A percentile compares a stretch with the other conserved stretches of the same genome.
Evolutionary conservation across 345 rosid species (phyloP).

Genomic region (Geranium brycei): DNA sequence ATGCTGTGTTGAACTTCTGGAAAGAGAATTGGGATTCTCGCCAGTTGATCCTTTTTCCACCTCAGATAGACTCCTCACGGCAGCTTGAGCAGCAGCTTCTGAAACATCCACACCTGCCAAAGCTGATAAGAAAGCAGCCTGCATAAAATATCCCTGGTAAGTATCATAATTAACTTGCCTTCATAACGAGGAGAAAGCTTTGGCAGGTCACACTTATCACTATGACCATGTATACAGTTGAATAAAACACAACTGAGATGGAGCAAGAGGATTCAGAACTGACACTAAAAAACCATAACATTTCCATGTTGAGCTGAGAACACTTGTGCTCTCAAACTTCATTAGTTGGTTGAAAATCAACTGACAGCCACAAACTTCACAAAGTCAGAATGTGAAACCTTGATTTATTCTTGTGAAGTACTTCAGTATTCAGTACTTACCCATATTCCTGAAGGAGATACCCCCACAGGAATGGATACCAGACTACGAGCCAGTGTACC

Average conservation of each 20-base stretch:
- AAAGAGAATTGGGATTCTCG: conserved; percentile 15
- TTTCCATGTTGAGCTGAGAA: neutral
- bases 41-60: conserved; percentile 27
- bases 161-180: neutral
- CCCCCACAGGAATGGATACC: neutral
- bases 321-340: neutral
- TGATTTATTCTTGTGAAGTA: neutral
- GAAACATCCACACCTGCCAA: conserved; percentile 68
- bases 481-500: neutral
- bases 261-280: neutral
- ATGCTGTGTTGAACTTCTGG: conserved; percentile 19
- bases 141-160: conserved; percentile 10
- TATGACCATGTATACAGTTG: neutral
- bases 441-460: neutral
- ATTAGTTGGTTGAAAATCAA: neutral
- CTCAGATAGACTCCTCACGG: conserved; percentile 40
- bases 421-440: neutral
- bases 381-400: neutral
- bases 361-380: neutral
- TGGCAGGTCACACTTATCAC: neutral
- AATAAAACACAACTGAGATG: neutral
- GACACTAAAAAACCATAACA: neutral
- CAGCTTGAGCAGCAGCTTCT: conserved; percentile 77
- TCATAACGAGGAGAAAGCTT: neutral
- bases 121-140: conserved; percentile 90